These are phyloP conservation scores for Coriolopsis trogii DNA, from an alignment of 1,284 basidiomycete genomes.

Conservation along the genomic window DNA sequence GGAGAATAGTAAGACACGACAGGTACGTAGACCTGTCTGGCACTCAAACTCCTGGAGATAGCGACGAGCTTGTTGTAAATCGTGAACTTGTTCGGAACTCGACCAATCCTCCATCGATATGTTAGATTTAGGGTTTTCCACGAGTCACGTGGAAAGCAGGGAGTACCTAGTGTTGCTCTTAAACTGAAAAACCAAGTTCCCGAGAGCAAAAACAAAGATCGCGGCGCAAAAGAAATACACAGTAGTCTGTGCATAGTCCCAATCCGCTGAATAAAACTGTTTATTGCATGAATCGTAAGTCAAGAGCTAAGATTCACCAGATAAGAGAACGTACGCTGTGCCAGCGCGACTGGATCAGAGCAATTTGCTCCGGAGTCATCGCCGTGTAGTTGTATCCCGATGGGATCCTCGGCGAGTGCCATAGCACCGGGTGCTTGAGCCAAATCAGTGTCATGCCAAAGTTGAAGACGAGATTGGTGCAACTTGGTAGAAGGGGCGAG, in stretches of 20 bases:
- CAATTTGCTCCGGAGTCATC: slow-evolving; percentile 29
- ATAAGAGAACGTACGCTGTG: slow-evolving; percentile 20
- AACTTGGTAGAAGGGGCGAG: not conserved
- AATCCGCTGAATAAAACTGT: slow-evolving; percentile 36
- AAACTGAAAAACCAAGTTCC: slow-evolving; percentile 3
- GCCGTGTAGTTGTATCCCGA: slow-evolving; percentile 23
- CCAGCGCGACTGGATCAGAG: slow-evolving; percentile 21
- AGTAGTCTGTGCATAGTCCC: slow-evolving; percentile 36
- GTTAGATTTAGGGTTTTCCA: no score
- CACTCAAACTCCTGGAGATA: slow-evolving; percentile 27
- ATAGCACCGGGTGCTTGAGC: slow-evolving; percentile 31
- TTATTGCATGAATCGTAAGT: not conserved
- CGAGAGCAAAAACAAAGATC: slow-evolving; percentile 23
- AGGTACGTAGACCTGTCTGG: slow-evolving; percentile 31
- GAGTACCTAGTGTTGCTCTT: no score
- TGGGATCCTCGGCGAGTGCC: slow-evolving; percentile 29
- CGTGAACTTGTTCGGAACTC: not conserved
- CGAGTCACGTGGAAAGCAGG: no score
- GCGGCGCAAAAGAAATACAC: slow-evolving; percentile 36
- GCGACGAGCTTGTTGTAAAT: slow-evolving; percentile 27
- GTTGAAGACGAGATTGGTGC: not conserved
- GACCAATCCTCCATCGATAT: not conserved
- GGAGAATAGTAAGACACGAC: slow-evolving; percentile 36
- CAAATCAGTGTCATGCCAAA: slow-evolving; percentile 23
- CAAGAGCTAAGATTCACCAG: not conserved